phyloP scores from a whole-genome alignment of 1,139 yeast genomes.

The Groenewaldozyma sp. region DNA sequence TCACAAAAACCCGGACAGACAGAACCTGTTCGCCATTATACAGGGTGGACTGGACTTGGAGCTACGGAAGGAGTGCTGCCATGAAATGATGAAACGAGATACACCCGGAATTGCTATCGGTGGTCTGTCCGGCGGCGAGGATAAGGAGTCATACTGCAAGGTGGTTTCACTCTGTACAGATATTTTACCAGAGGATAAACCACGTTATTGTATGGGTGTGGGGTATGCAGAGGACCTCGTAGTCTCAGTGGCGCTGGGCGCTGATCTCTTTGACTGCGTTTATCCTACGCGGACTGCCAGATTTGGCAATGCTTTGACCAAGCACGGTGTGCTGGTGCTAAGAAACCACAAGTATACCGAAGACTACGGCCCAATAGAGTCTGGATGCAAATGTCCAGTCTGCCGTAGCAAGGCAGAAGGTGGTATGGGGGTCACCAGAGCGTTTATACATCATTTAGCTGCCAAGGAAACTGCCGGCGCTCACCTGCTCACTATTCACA shows the following conservation, averaged over 20 bases:
- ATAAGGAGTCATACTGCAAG: slow-evolving; percentile 32
- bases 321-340: slow-evolving; percentile 31
- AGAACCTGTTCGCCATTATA: slow-evolving; percentile 36
- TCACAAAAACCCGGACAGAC: slow-evolving; percentile 35
- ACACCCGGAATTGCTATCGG: slow-evolving; percentile 42
- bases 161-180: slow-evolving; percentile 35
- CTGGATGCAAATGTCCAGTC: slow-evolving; percentile 35
- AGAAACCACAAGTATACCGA: slow-evolving; percentile 27
- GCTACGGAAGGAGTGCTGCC: slow-evolving; percentile 33
- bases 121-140: slow-evolving; percentile 39
- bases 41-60: slow-evolving; percentile 38
- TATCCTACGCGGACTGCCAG: slow-evolving; percentile 40
- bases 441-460: slow-evolving; percentile 31
- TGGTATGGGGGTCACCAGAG: slow-evolving; percentile 33
- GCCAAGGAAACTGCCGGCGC: slow-evolving; percentile 38
- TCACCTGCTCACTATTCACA: slow-evolving; percentile 36
- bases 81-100: slow-evolving; percentile 35
- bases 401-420: slow-evolving; percentile 28
- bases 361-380: slow-evolving; percentile 33
- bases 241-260: slow-evolving; percentile 38
- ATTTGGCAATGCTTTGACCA: slow-evolving; percentile 38
- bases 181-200: slow-evolving; percentile 34
- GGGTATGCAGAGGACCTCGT: slow-evolving; percentile 40
- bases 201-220: slow-evolving; percentile 40
- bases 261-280: slow-evolving; percentile 39